Conservation (phyloP, 306 rosid species). For the barrel medic (Medicago truncatula) region MtrunA17r5.0-ANR NC_053049.1:4458501-4459000, state of each 20-base stretch:
- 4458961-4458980: constrained; percentile 8
- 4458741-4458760: constrained; percentile 32
- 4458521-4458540: constrained; percentile 75
- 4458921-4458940: constrained; percentile 27
- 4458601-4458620: constrained; percentile 43
- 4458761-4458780: constrained; percentile 9
- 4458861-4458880: neutral
- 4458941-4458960: neutral
- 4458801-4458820: constrained; percentile 41
- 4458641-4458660: constrained; percentile 53
- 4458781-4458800: constrained; percentile 11
- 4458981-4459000: constrained; percentile 12
- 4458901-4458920: constrained; percentile 14
- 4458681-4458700: constrained; percentile 40
- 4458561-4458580: constrained; percentile 43
- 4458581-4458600: constrained; percentile 45
- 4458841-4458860: constrained; percentile 24
- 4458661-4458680: neutral
- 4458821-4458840: constrained; percentile 27
- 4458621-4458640: constrained; percentile 38
- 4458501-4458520: constrained; percentile 88
- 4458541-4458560: constrained; percentile 79
- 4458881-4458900: constrained; percentile 35
- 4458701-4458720: constrained; percentile 25
- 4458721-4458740: constrained; percentile 8